These are phyloP conservation scores for Pichia cabralensis DNA, from an alignment of 805 yeast genomes.

Conservation along the genomic window DNA sequence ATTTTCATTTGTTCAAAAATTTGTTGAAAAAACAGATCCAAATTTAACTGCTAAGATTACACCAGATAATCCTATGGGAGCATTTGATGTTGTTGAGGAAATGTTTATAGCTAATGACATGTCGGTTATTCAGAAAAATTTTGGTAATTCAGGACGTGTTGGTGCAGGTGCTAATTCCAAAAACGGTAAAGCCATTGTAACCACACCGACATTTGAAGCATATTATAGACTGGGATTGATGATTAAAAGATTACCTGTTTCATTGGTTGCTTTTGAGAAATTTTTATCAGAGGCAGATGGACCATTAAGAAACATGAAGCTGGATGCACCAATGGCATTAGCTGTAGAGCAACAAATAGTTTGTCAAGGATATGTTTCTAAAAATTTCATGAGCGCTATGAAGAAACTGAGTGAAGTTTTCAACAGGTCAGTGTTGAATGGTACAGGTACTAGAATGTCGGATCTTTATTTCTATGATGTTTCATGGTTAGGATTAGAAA, in stretches of 20 bases:
- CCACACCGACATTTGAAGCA: conserved; percentile 42
- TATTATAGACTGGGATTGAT: conserved; percentile 39
- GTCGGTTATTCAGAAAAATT: conserved; percentile 6
- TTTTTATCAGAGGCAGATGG: conserved; percentile 51
- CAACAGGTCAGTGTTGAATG: conserved; percentile 27
- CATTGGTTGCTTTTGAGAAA: conserved; percentile 46
- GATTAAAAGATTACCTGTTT: conserved; percentile 42
- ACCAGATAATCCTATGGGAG: conserved; percentile 25
- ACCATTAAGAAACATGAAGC: conserved; percentile 26
- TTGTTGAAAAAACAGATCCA: conserved; percentile 40
- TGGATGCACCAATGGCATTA: conserved; percentile 32
- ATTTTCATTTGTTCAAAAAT: conserved; percentile 44
- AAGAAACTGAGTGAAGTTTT: conserved; percentile 39
- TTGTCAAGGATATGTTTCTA: conserved; percentile 51
- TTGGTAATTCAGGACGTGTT: conserved; percentile 1
- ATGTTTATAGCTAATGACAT: conserved; percentile 21
- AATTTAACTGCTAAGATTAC: conserved; percentile 18
- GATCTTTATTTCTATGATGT: conserved; percentile 55
- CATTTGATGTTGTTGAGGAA: conserved; percentile 21
- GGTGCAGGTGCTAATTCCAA: conserved; percentile 6
- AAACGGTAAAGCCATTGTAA: conserved; percentile 14
- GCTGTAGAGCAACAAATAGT: conserved; percentile 52
- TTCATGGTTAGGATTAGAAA: conserved; percentile 45
- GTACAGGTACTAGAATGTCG: conserved; percentile 38
- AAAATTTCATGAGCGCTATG: conserved; percentile 27